Conservation (phyloP, 306 rosid species). For the Arachis hypogaea region DNA sequence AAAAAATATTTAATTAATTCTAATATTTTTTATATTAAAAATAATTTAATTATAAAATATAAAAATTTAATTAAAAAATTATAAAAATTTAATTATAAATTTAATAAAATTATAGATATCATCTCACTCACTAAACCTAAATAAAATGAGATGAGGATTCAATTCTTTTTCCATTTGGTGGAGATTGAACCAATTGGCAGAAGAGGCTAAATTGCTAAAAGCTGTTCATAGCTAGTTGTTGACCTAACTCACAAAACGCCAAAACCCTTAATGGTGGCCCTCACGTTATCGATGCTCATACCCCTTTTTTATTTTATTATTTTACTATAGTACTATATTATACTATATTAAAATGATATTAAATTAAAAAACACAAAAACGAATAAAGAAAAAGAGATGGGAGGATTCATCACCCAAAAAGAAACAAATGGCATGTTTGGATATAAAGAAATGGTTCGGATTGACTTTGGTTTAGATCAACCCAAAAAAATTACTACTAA, state of each 20-base stretch:
- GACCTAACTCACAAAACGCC: conserved; percentile 69
- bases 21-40: too few species aligned
- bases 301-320: conserved; percentile 11
- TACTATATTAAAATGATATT: not conserved
- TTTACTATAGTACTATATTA: too few species aligned
- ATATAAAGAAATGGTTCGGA: too few species aligned
- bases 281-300: conserved; percentile 42
- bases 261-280: conserved; percentile 58
- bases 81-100: too few species aligned
- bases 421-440: conserved; percentile 28
- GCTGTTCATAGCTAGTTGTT: conserved; percentile 70
- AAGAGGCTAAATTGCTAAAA: conserved; percentile 51
- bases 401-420: conserved; percentile 19
- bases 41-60: too few species aligned
- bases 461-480: too few species aligned
- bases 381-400: not conserved
- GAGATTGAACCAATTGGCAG: conserved; percentile 53
- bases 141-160: conserved; percentile 18
- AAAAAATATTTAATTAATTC: too few species aligned
- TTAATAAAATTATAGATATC: too few species aligned
- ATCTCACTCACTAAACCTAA: too few species aligned
- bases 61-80: too few species aligned
- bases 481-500: too few species aligned
- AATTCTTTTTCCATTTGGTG: conserved; percentile 41
- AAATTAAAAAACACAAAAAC: not conserved